Evolutionary conservation across 2,329 filamentous ascomycete genomes (phyloP).

Genomic region (Hymenoscyphus fructigenus): DNA sequence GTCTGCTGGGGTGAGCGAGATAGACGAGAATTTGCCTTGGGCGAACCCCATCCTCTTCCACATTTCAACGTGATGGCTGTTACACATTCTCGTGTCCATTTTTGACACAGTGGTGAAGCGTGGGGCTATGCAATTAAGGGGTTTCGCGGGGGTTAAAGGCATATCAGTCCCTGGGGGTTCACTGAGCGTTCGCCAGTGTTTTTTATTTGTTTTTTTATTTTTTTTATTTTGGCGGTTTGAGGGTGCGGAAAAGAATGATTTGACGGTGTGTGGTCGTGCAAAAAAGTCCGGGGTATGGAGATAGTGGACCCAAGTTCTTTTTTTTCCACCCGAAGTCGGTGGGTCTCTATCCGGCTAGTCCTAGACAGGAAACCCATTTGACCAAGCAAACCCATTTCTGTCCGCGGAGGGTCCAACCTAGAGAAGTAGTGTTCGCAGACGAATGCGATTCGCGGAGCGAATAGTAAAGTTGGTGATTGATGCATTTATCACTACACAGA

Average conservation of each 20-base stretch:
- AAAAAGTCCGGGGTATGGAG: background rate
- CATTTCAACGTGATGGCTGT: background rate
- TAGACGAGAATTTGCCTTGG: background rate
- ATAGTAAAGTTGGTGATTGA: background rate
- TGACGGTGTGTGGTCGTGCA: background rate
- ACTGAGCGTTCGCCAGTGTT: background rate
- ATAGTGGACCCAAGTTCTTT: no score
- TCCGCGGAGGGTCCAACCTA: no score
- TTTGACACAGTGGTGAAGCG: background rate
- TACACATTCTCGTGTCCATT: constrained; percentile 8
- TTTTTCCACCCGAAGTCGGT: no score
- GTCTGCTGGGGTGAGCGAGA: background rate
- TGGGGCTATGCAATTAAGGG: constrained; percentile 1
- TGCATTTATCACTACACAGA: background rate
- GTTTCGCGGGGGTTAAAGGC: background rate
- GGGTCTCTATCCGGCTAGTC: no score
- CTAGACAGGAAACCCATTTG: no score
- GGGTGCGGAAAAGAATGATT: background rate
- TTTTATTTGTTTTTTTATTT: no score
- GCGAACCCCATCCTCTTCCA: background rate
- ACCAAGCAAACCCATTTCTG: no score
- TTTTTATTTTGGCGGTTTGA: background rate
- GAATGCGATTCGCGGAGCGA: background rate
- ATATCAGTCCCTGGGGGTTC: background rate
- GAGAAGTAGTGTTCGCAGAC: background rate